phyloP scores from a whole-genome alignment of 1,284 basidiomycete genomes.

The Austroboletus rostrupii region DNA sequence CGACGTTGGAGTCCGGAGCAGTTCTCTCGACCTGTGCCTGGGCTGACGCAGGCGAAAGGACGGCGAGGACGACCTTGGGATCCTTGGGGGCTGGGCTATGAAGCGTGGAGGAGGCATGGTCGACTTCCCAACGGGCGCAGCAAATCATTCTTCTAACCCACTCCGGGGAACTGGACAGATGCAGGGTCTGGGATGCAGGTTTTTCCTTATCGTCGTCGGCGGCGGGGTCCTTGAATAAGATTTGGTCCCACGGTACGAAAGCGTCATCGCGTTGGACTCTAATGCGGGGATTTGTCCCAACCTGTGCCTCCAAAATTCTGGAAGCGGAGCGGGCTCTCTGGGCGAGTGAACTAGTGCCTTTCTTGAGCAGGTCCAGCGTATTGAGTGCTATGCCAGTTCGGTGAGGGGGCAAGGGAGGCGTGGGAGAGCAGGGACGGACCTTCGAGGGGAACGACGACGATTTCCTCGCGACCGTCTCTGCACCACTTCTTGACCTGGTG shows the following conservation, averaged over 20 bases:
- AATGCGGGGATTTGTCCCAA: slow-evolving; percentile 73
- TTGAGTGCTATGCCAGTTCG: slow-evolving; percentile 60
- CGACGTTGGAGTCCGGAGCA: slow-evolving; percentile 29
- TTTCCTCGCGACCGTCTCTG: slow-evolving; percentile 62
- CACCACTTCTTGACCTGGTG: slow-evolving; percentile 81
- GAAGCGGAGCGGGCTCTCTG: slow-evolving; percentile 80
- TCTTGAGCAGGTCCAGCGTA: slow-evolving; percentile 92
- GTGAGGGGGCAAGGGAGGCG: slow-evolving; percentile 11
- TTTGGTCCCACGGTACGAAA: slow-evolving; percentile 73
- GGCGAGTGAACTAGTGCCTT: slow-evolving; percentile 74
- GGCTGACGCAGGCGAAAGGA: slow-evolving; percentile 39
- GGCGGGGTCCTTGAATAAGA: slow-evolving; percentile 41
- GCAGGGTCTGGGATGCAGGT: slow-evolving; percentile 18
- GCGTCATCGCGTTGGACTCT: slow-evolving; percentile 75
- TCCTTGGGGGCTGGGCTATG: slow-evolving; percentile 23
- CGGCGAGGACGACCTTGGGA: slow-evolving; percentile 57
- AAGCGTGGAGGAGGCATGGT: slow-evolving; percentile 35
- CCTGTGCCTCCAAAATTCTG: slow-evolving; percentile 77
- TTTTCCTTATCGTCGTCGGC: slow-evolving; percentile 28
- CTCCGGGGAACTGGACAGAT: slow-evolving; percentile 53
- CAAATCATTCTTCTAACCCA: slow-evolving; percentile 79
- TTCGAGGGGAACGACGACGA: slow-evolving; percentile 83
- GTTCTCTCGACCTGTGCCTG: slow-evolving; percentile 32
- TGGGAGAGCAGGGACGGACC: slow-evolving; percentile 44
- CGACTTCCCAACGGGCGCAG: slow-evolving; percentile 69